phyloP scores from a whole-genome alignment of 805 yeast species.

The Starmerella geochares region DNA sequence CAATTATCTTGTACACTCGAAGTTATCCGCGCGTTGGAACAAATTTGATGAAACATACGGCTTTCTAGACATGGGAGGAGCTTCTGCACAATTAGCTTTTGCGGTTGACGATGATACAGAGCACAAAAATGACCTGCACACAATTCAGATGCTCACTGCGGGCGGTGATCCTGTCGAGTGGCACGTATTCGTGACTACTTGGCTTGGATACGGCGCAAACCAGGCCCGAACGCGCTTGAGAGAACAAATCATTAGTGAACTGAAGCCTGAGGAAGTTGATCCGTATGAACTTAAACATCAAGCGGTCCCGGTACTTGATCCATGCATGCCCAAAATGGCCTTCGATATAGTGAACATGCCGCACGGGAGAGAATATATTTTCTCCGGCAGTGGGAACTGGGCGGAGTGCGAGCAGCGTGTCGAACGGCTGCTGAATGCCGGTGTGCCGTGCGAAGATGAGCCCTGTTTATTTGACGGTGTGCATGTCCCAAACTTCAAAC shows the following conservation, averaged over 20 bases:
- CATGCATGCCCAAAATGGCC: slow-evolving; percentile 66
- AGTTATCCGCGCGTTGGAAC: slow-evolving; percentile 35
- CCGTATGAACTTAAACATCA: slow-evolving; percentile 8
- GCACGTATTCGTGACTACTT: slow-evolving; percentile 86
- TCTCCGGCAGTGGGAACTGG: slow-evolving; percentile 71
- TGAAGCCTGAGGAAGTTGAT: slow-evolving; percentile 8
- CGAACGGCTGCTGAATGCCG: slow-evolving; percentile 61
- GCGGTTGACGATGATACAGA: slow-evolving; percentile 49
- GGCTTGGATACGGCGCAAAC: slow-evolving; percentile 97
- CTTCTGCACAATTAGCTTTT: slow-evolving; percentile 91
- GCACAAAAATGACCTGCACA: slow-evolving; percentile 57
- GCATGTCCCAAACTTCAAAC: slow-evolving; percentile 83
- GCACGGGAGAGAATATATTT: slow-evolving; percentile 28
- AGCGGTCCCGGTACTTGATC: slow-evolving; percentile 44
- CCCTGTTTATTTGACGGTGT: slow-evolving; percentile 94
- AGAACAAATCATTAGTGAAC: slow-evolving; percentile 31
- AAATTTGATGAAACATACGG: slow-evolving; percentile 46
- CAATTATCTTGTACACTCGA: slow-evolving; percentile 57
- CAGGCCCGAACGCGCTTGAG: slow-evolving; percentile 74
- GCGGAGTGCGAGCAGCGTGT: slow-evolving; percentile 53
- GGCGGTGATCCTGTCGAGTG: slow-evolving; percentile 66
- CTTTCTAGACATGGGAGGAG: slow-evolving; percentile 99
- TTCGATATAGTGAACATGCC: slow-evolving; percentile 10
- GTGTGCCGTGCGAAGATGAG: slow-evolving; percentile 69
- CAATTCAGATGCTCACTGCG: slow-evolving; percentile 52